Conservation (phyloP, 139 green algal species). For the Chlamydomonas sp. region DNA sequence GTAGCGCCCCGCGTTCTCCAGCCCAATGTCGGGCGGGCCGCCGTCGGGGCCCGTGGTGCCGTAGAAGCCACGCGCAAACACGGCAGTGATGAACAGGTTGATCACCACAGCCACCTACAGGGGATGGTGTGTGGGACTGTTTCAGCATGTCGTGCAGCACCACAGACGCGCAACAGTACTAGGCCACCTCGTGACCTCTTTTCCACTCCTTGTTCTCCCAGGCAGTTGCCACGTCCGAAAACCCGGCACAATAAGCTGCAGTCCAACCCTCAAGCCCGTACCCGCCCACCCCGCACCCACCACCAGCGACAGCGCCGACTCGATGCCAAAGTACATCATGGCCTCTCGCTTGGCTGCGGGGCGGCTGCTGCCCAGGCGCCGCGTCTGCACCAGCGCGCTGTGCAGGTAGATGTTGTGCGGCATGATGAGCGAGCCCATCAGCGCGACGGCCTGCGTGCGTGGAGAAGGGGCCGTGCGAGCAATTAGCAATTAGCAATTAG, state of each 20-base stretch:
- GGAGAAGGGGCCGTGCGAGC: not conserved
- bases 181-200: no score
- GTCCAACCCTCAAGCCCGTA: not conserved
- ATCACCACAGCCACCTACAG: constrained; percentile 78
- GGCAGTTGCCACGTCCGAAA: no score
- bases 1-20: constrained; percentile 74
- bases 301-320: constrained; percentile 76
- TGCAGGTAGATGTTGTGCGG: constrained; percentile 96
- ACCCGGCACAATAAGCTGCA: no score
- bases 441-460: constrained; percentile 62
- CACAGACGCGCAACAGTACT: no score
- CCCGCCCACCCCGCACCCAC: constrained; percentile 34
- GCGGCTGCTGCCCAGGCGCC: constrained; percentile 15
- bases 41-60: constrained; percentile 6
- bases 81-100: constrained; percentile 87
- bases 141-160: no score
- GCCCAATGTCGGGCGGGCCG: constrained; percentile 67
- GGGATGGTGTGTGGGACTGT: no score
- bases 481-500: not conserved
- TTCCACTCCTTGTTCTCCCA: no score
- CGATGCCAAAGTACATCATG: constrained; percentile 82
- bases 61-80: constrained; percentile 81
- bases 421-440: constrained; percentile 90
- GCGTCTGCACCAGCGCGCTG: constrained; percentile 77
- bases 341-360: constrained; percentile 63